Base-by-base conservation (phyloP, 176 grass and related monocot species). In the Aegilops bicornis region DNA sequence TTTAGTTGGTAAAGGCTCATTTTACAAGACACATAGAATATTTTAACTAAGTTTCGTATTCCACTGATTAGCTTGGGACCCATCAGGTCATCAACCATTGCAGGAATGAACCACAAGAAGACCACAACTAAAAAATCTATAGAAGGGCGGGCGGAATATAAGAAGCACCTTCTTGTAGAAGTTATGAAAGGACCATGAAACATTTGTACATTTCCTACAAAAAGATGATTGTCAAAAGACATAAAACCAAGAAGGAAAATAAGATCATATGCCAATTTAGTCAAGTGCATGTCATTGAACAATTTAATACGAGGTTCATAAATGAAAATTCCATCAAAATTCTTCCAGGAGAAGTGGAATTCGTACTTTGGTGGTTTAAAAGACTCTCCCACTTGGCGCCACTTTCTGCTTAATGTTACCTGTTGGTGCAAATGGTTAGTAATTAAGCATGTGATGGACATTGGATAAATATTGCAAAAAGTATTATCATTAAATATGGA, bases 311-410 rank as follows among this genome's bases (percentile, higher is more conserved):
- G 17, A 45, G 7, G 71, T 36, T 33, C n/a, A 69, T 81, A 64
- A 85, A 66, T 64, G 64, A 78, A 50, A 64, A 73, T 12, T 8
- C 33, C 22, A 56, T 75, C 29, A 17, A 24, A 87, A 80, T 35
- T 29, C 17, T n/a, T 78, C 79, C n/a, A 43, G 33, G 71, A 76
- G 33, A 39, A 71, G 36, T 68, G 20, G 42, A 88, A 83, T 30
- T 69, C 79, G 64, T 94, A 98, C 96, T 94, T 98, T 42, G 96
- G 96, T 85, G 96, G 96, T 45, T 95, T 95, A 79, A 98, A 98
- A 11, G 93, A 94, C 83, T 98, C 93, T 37, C 96, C 96, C 79
- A 98, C 93, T 89, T 94, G 91, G 40, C 91, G 91, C 96, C 96
- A 98, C 32, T 95, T 71, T 82, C 95, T 98, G 85, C 87, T 83